Base-by-base conservation (phyloP, 495 filamentous ascomycete genomes). In the Penicillium macrosclerotiorum region DNA sequence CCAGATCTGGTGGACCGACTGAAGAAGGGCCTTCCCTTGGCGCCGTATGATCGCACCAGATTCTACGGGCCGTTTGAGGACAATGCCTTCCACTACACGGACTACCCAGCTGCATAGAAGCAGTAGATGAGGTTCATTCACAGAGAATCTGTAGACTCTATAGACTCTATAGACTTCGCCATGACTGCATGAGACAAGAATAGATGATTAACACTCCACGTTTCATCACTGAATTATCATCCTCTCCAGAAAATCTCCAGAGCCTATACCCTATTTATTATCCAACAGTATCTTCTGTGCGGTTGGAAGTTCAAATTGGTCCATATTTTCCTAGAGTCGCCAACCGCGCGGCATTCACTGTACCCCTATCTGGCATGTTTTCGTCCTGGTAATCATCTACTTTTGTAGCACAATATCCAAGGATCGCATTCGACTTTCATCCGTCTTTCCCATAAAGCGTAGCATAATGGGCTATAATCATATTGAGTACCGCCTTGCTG, bases 1-100 rank as follows among this genome's bases (percentile, higher is more conserved):
- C 86, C 86, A 0, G 86, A 89, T 59, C 57, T 90, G 45, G 72
- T 78, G 6, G 79, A 75, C 39, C 63, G 82, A 43, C 34, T 89
- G 35, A 55, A 71, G 53, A 63, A 83, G 35, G 78, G 75, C 0
- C 64, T 84, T 22, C 55, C 60, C 24, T 57, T 89, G 48, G 69
- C 57, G 11, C 50, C 52, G 24, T 88, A 85, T 54, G 65, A 88
- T 45, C 69, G 78, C 1, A 49, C 57, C 0, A 76, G 72, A 0
- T 89, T 89, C 54, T 88, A 89, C 46, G 47, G 65, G n/a, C 63
- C 63, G 0, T 69, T 67, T 38, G 62, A 69, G 48, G 63, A 69
- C 13, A 69, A 61, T 31, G 42, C 47, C 18, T 42, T 62, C 37
- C 59, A 55, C 37, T 69, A 69, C 31, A 57, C 51, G 8, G 63